These are phyloP conservation scores for Globisporangium nunn DNA, from an alignment of 352 stramenopile genomes.

Conservation along the genomic window DNA sequence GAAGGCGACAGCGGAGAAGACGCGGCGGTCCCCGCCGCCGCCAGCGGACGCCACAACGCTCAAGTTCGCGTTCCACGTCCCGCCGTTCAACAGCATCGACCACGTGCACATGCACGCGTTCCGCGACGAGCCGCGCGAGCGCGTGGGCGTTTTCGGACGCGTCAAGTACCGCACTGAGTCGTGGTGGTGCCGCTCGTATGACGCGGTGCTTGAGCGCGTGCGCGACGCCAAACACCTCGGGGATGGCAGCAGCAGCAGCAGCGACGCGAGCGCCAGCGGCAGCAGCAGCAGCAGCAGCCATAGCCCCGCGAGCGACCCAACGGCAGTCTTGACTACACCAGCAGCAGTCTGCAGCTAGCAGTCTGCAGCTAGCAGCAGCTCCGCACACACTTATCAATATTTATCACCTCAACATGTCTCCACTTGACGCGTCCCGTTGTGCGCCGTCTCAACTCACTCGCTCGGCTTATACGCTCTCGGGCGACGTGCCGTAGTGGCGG, in stretches of 20 bases:
- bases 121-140: slow-evolving; percentile 22
- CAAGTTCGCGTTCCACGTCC: slow-evolving; percentile 32
- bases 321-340: not conserved
- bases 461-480: slow-evolving; percentile 3
- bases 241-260: slow-evolving; percentile 5
- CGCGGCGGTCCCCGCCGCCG: no score
- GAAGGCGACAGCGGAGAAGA: not conserved
- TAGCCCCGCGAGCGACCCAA: not conserved
- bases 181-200: slow-evolving; percentile 79
- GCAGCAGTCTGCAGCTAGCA: not conserved
- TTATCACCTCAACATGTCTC: not conserved
- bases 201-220: slow-evolving; percentile 48
- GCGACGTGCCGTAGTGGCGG: slow-evolving; percentile 13
- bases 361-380: not conserved
- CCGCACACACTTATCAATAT: not conserved
- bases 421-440: not conserved
- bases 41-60: not conserved
- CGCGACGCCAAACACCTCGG: slow-evolving; percentile 6
- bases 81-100: slow-evolving; percentile 86
- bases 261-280: slow-evolving; percentile 2
- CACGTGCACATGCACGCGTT: slow-evolving; percentile 87
- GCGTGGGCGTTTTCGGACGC: slow-evolving; percentile 45
- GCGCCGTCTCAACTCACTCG: not conserved
- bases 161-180: slow-evolving; percentile 81
- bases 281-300: not conserved